Percentiles rank a stretch among this genome's conserved stretches.
Evolutionary conservation across 495 filamentous ascomycete genomes (phyloP).

Genomic region (Astrothelium macrocarpum): DNA sequence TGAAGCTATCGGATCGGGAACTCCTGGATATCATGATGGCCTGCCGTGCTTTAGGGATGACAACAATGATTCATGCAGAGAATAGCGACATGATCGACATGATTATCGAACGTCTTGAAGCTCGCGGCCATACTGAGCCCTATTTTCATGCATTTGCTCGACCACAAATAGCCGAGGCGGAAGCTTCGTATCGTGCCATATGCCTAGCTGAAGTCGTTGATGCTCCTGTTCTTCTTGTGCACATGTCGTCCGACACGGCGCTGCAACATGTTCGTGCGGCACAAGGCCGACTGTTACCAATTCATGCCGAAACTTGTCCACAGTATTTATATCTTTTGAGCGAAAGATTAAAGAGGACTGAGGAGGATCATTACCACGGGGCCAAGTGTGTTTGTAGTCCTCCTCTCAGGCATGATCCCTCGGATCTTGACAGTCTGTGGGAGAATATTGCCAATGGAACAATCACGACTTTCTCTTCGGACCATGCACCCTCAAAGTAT

Average conservation of each 20-base stretch:
- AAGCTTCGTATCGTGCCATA: conserved; percentile 52
- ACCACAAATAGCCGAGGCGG: conserved; percentile 46
- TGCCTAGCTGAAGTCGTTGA: conserved; percentile 45
- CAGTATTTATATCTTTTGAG: conserved; percentile 50
- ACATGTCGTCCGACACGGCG: conserved; percentile 45
- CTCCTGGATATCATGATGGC: conserved; percentile 44
- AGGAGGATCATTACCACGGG: conserved; percentile 42
- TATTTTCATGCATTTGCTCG: conserved; percentile 46
- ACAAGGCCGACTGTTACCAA: conserved; percentile 45
- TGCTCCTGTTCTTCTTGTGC: conserved; percentile 49
- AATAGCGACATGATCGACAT: conserved; percentile 41
- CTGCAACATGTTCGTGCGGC: conserved; percentile 45
- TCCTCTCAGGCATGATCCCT: conserved; percentile 25
- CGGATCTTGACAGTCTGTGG: conserved; percentile 30
- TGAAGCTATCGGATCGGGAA: conserved; percentile 46
- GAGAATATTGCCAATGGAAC: conserved; percentile 35
- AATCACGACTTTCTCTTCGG: conserved; percentile 44
- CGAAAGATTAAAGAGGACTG: conserved; percentile 39
- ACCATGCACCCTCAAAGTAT: conserved; percentile 49
- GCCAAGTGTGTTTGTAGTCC: conserved; percentile 32
- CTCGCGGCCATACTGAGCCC: conserved; percentile 36
- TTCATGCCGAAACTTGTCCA: conserved; percentile 57
- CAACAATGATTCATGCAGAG: conserved; percentile 55
- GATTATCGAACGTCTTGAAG: conserved; percentile 30
- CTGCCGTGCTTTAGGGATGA: conserved; percentile 34